Base-by-base conservation (phyloP, 148 eudicot species). In the Rhododendron simsii region DNA sequence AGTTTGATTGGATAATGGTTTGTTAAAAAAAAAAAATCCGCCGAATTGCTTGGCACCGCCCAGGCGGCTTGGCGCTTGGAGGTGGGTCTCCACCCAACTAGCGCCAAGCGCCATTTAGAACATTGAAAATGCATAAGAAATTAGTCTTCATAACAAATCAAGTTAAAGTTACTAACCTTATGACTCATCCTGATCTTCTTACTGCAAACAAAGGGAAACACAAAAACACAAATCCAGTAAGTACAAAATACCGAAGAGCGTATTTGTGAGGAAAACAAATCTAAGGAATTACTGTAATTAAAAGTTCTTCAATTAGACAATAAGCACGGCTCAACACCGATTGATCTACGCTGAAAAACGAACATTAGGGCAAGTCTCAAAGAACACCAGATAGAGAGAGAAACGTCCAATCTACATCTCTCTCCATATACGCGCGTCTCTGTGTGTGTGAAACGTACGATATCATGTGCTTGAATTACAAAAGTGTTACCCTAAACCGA, bases 171-270 rank as follows among this genome's bases (percentile, higher is more conserved):
- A 89, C 95, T 86, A 84, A 98, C 98, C 98, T 95, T 95, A 79
- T 95, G 92, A 84, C 92, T 94, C 84, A 87, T 55, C 83, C 99
- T 92, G 63, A 97, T 94, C 93, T 92, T 94, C 90, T 95, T 95
- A 91, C 99, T 97, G 98, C 91, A 90, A 63, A 14, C 75, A 67
- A 81, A 26, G 21, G 51, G 14, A 23, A 23, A 48, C 41, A 81
- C 6, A 71, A n/a, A 48, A 11, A 39, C 15, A 41, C 26, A 41
- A 23, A 67, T 73, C 28, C 59, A 83, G 3, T 67, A 20, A 80
- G 81, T 35, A 20, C 21, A 50, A 18, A 81, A 84, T 16, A 53
- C 75, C 33, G 59, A 14, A 44, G 14, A n/a, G 28, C 30, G 59
- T 2, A 33, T 2, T 28, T 55, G 4, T 4, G 4, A 12, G 47